phyloP scores from a whole-genome alignment of 306 rosid species.

The Cyamopsis tetragonoloba region DNA sequence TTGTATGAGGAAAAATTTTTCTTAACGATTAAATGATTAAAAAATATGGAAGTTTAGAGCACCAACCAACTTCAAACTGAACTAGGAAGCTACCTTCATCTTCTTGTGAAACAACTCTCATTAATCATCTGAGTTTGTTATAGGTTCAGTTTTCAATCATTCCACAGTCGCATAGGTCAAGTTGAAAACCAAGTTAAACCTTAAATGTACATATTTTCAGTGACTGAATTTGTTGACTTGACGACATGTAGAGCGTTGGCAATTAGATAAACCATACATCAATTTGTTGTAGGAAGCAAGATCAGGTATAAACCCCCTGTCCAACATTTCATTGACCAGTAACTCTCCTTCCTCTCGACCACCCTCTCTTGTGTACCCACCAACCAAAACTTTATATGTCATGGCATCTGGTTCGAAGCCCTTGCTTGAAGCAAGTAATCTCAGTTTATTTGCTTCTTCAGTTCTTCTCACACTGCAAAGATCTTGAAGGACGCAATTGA shows the following conservation, averaged over 20 bases:
- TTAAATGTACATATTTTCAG: conserved; percentile 7
- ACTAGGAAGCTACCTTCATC: conserved; percentile 3
- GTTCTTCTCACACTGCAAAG: conserved; percentile 53
- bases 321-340: conserved; percentile 81
- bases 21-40: neutral
- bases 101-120: neutral
- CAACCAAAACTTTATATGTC: conserved; percentile 53
- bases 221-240: conserved; percentile 9
- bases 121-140: neutral
- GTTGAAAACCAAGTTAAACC: conserved; percentile 3
- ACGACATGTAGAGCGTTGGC: neutral
- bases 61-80: neutral
- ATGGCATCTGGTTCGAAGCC: conserved; percentile 58
- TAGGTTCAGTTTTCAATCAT: neutral
- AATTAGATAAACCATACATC: conserved; percentile 44
- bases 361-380: conserved; percentile 56
- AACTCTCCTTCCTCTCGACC: conserved; percentile 44
- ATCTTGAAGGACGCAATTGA: conserved; percentile 61
- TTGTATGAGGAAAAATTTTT: neutral
- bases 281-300: conserved; percentile 63
- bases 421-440: conserved; percentile 54
- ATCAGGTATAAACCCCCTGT: conserved; percentile 64
- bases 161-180: neutral
- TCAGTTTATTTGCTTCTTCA: conserved; percentile 59
- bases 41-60: neutral